Base-by-base conservation (phyloP, 345 rosid genomes). In the Syzygium grande region DNA sequence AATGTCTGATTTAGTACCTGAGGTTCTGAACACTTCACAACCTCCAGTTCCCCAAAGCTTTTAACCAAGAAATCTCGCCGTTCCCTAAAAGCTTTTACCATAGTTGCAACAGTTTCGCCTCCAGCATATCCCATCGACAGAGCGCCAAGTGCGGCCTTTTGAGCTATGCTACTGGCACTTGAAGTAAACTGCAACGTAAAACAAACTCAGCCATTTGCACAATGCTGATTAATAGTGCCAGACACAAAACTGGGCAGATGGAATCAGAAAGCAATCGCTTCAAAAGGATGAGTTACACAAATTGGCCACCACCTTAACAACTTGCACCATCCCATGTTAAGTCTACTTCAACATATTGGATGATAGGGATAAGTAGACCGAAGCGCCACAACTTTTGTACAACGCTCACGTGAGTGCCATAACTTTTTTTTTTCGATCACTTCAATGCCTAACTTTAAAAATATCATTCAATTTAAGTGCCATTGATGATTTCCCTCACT, bases 91-190 rank as follows among this genome's bases (percentile, higher is more conserved):
- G 99, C 95, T 91, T 93, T 94, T 49, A 96, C 98, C 99, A 96
- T 98, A 6, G 89, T 92, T n/a, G 96, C 88, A 51, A 98, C 96
- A 7, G 94, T 94, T 92, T 98, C 94, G 65, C 99, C 98, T 38
- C 99, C 99, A 15, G 97, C 98, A 89, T 96, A 93, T n/a, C 99
- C 99, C 88, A 98, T 84, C 13, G 96, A 99, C 86, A 98, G 89
- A 52, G 98, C 97, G 58, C 98, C 98, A 89, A 96, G 93, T 89
- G 91, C 99, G 21, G 99, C 99, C 88, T 93, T 96, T 77, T 96
- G 99, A 85, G 99, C 87, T 85, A 95, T 93, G 88, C 97, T 98
- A 91, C 99, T 93, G 51, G 99, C 99, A 88, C 99, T 98, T 59
- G 99, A 96, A 90, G 95, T 94, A 65, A 89, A 89, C 99, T 98